These are phyloP conservation scores for Hsuehochloa calcarea DNA, from an alignment of 176 grass and related monocot genomes.

Conservation along the genomic window DNA sequence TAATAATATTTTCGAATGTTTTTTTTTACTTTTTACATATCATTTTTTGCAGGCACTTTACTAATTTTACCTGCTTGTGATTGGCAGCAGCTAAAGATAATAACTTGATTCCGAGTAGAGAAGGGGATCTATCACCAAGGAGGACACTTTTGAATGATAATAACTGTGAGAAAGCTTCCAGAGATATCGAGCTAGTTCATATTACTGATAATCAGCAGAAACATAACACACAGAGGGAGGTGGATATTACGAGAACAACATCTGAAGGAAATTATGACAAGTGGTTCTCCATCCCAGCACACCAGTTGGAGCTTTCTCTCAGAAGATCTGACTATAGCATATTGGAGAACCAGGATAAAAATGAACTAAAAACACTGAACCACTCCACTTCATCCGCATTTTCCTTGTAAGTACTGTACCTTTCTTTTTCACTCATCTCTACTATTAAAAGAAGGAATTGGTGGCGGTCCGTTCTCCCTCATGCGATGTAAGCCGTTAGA, in stretches of 20 bases:
- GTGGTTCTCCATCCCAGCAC: conserved; percentile 32
- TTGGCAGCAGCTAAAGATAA: conserved; percentile 34
- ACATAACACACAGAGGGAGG: neutral
- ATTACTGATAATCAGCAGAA: conserved; percentile 41
- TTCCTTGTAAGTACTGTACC: conserved; percentile 61
- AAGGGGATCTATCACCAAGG: conserved; percentile 19
- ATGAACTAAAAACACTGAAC: conserved; percentile 65
- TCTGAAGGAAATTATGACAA: conserved; percentile 32
- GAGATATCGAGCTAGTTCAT: conserved; percentile 42
- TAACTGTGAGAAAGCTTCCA: conserved; percentile 36
- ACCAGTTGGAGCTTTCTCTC: conserved; percentile 80
- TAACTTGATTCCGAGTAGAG: conserved; percentile 16
- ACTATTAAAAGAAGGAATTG: no score
- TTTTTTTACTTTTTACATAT: neutral
- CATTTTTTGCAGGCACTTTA: neutral
- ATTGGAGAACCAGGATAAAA: conserved; percentile 53
- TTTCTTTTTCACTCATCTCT: neutral
- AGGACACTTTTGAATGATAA: conserved; percentile 23
- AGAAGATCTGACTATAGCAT: conserved; percentile 69
- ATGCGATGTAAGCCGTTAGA: no score
- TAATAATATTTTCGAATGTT: neutral
- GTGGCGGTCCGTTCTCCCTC: no score
- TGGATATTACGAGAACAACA: conserved; percentile 23
- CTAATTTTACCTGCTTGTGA: conserved; percentile 32
- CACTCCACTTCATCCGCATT: conserved; percentile 94